phyloP scores from a whole-genome alignment of 1,139 yeast genomes.

The Nakaseomyces bracarensis region DNA sequence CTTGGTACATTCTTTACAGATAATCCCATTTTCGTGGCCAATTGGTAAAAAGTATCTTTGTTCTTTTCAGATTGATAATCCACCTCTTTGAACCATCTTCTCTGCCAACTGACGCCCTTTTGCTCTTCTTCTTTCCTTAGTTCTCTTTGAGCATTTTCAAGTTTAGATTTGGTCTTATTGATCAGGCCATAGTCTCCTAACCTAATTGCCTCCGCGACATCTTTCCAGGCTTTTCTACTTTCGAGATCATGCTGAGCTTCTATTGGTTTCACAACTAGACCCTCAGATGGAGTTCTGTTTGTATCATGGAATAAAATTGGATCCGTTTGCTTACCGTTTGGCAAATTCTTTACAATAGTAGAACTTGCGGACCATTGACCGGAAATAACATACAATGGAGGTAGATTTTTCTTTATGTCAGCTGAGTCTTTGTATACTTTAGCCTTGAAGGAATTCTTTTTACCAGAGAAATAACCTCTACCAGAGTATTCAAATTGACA shows the following conservation, averaged over 20 bases:
- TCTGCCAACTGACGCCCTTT: slow-evolving; percentile 56
- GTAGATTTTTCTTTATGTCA: slow-evolving; percentile 42
- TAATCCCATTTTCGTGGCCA: slow-evolving; percentile 47
- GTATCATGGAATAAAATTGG: slow-evolving; percentile 63
- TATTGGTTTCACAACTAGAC: slow-evolving; percentile 63
- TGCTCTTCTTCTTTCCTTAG: slow-evolving; percentile 63
- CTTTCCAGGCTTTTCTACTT: slow-evolving; percentile 75
- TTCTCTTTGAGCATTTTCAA: slow-evolving; percentile 80
- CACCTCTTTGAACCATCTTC: slow-evolving; percentile 66
- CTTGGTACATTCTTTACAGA: slow-evolving; percentile 60
- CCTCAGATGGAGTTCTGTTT: slow-evolving; percentile 40
- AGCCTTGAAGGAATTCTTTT: slow-evolving; percentile 86
- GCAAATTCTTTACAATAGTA: slow-evolving; percentile 32
- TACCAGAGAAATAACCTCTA: slow-evolving; percentile 93
- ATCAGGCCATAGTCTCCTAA: slow-evolving; percentile 66
- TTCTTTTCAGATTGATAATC: slow-evolving; percentile 40
- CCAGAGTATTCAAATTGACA: slow-evolving; percentile 78
- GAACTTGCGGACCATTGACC: slow-evolving; percentile 94
- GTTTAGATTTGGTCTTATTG: slow-evolving; percentile 59
- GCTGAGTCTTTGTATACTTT: slow-evolving; percentile 53
- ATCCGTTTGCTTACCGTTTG: slow-evolving; percentile 16
- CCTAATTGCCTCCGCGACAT: slow-evolving; percentile 81
- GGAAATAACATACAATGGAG: slow-evolving; percentile 63
- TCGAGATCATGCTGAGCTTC: slow-evolving; percentile 71
- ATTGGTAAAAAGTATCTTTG: slow-evolving; percentile 41